Evolutionary conservation across 768 basidiomycete genomes (phyloP), one percentile per base, ranked within the genome.

Genomic region (Lactarius akahatsu): DNA sequence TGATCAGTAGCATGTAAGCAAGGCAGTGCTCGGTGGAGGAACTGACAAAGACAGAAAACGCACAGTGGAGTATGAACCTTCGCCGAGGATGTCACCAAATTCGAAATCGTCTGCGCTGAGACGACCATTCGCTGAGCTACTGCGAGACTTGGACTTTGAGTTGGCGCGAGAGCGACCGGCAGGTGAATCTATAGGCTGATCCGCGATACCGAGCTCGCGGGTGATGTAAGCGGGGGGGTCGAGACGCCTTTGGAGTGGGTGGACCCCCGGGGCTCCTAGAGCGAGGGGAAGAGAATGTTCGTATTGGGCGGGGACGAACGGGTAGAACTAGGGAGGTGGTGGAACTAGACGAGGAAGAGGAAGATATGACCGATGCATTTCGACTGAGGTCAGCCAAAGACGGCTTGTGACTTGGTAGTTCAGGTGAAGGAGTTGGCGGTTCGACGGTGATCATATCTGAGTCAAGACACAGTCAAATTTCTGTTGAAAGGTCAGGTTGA

Each of bases 21-120:
- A 64, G 62, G 62, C 8, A 34, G 65, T 61, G 45, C 13, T 23
- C 4, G 36, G 30, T 32, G 43, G 57, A 2, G 23, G 3, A 18
- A 26, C 40, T 16, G 30, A 3, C 16, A 40, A 18, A 28, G 60
- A n/a, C 16, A 59, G 30, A 15, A 43, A 6, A 81, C 86, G 72
- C 74, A 91, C 92, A 8, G 88, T 89, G 26, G 90, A 92, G 74
- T 91, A 94, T 11, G 90, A 90, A 23, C 92, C 92, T 73, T 91
- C 89, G 23, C 91, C 91, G 3, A 93, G 80, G n/a, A 85, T 82
- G 38, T 85, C 80, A 4, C 87, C 87, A 71, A 92, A 89, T 64
- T 85, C 82, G 72, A 92, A 92, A 76, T 92, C 90, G 57, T 85
- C 83, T 0, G 82, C 79, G 1, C 81, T 78, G 36, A 77, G 67